Evolutionary conservation across 306 rosid species (phyloP).

Genomic region (Cicer judaicum): DNA sequence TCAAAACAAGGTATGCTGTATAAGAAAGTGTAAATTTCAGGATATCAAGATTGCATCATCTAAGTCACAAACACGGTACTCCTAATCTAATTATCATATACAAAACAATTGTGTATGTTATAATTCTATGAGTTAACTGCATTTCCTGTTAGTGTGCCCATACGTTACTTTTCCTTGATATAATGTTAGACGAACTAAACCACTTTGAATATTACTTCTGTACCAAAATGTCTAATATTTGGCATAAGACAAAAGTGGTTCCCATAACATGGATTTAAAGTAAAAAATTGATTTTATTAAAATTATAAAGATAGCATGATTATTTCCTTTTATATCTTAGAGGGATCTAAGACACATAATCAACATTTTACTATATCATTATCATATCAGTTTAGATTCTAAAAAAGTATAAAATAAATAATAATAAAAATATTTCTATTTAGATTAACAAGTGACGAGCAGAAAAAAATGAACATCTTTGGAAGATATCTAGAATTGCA

Average conservation of each 20-base stretch:
- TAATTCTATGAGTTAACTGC: not conserved
- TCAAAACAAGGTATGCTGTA: too few relatives aligned
- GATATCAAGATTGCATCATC: too few relatives aligned
- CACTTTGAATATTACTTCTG: slow-evolving; percentile 26
- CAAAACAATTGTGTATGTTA: too few relatives aligned
- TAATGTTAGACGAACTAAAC: slow-evolving; percentile 26
- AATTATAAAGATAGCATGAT: slow-evolving; percentile 29
- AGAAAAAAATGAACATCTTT: slow-evolving; percentile 1
- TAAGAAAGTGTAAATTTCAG: too few relatives aligned
- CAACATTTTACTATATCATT: not conserved
- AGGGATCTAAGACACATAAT: not conserved
- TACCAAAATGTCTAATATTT: slow-evolving; percentile 21
- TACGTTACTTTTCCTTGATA: slow-evolving; percentile 27
- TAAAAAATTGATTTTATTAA: slow-evolving; percentile 1
- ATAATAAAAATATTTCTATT: not conserved
- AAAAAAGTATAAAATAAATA: slow-evolving; percentile 3
- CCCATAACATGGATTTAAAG: slow-evolving; percentile 9
- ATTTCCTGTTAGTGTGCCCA: not conserved
- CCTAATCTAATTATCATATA: too few relatives aligned
- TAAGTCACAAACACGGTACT: too few relatives aligned
- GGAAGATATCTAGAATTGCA: slow-evolving; percentile 38
- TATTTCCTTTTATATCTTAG: slow-evolving; percentile 7
- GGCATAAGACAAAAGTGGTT: slow-evolving; percentile 4
- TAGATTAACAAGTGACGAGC: slow-evolving; percentile 3
- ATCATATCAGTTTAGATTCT: slow-evolving; percentile 18